Evolutionary conservation across 495 filamentous ascomycete genomes (phyloP).

Genomic region (Pyrenula massariospora): DNA sequence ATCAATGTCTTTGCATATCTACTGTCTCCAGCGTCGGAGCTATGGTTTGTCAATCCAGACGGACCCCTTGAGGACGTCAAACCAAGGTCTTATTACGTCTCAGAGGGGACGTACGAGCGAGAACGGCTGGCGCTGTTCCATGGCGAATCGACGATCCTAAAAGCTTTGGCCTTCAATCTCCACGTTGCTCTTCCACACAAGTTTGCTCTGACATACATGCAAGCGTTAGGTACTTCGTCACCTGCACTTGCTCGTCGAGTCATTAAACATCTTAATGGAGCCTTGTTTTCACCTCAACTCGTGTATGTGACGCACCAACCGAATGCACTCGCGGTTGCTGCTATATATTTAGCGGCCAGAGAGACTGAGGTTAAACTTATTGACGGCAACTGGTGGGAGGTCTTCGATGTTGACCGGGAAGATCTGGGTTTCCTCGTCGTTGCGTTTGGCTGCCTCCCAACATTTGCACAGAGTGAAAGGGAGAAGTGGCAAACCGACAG

Average conservation of each 20-base stretch:
- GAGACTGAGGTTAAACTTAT: slow-evolving; percentile 69
- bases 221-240: slow-evolving; percentile 57
- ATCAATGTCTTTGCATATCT: slow-evolving; percentile 79
- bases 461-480: slow-evolving; percentile 47
- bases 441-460: slow-evolving; percentile 68
- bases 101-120: slow-evolving; percentile 57
- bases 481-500: slow-evolving; percentile 26
- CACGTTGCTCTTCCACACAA: slow-evolving; percentile 77
- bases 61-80: slow-evolving; percentile 14
- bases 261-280: slow-evolving; percentile 69
- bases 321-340: slow-evolving; percentile 69
- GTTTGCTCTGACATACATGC: slow-evolving; percentile 84
- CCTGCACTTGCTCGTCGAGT: slow-evolving; percentile 45
- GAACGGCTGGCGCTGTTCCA: slow-evolving; percentile 50
- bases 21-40: slow-evolving; percentile 47
- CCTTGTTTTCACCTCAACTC: slow-evolving; percentile 75
- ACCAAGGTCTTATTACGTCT: slow-evolving; percentile 47
- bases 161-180: slow-evolving; percentile 66
- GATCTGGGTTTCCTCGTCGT: slow-evolving; percentile 90
- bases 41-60: slow-evolving; percentile 35
- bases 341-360: slow-evolving; percentile 78
- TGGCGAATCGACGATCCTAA: slow-evolving; percentile 64
- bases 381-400: slow-evolving; percentile 85
- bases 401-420: slow-evolving; percentile 95
- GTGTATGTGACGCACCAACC: slow-evolving; percentile 91